Percentiles rank a stretch among this genome's conserved stretches.
Evolutionary conservation across 768 basidiomycete genomes (phyloP).

Genomic region (Leucosporidium yakuticum): DNA sequence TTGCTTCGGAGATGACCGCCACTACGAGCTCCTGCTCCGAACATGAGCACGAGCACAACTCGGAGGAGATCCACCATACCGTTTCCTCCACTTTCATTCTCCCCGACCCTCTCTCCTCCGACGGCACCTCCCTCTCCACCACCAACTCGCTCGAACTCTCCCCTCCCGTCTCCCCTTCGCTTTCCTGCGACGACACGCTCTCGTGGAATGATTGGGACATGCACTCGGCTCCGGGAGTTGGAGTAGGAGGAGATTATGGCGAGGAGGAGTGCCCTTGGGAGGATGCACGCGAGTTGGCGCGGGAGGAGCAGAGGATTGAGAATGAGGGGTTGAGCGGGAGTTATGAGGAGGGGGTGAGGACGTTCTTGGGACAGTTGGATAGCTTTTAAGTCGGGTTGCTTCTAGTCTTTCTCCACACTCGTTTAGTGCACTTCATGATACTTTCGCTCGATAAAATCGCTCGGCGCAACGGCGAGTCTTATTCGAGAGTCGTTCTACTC

Average conservation of each 20-base stretch:
- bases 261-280: neutral
- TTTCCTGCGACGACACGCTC: too few species aligned
- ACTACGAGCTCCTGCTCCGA: too few species aligned
- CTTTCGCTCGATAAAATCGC: too few species aligned
- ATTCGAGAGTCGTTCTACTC: too few species aligned
- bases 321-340: neutral
- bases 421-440: neutral
- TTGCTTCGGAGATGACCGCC: too few species aligned
- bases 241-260: neutral
- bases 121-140: neutral
- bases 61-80: neutral
- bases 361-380: conserved; percentile 24
- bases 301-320: neutral
- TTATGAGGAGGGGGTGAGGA: conserved; percentile 12
- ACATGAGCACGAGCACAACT: too few species aligned
- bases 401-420: neutral
- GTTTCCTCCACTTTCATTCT: conserved; percentile 16
- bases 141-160: neutral
- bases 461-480: too few species aligned
- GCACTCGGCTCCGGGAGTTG: neutral
- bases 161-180: too few species aligned
- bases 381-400: neutral
- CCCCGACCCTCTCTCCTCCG: conserved; percentile 17
- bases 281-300: neutral
- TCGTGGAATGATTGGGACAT: too few species aligned